Evolutionary conservation across 768 basidiomycete species (phyloP).

Genomic region (Roridomyces roridus): DNA sequence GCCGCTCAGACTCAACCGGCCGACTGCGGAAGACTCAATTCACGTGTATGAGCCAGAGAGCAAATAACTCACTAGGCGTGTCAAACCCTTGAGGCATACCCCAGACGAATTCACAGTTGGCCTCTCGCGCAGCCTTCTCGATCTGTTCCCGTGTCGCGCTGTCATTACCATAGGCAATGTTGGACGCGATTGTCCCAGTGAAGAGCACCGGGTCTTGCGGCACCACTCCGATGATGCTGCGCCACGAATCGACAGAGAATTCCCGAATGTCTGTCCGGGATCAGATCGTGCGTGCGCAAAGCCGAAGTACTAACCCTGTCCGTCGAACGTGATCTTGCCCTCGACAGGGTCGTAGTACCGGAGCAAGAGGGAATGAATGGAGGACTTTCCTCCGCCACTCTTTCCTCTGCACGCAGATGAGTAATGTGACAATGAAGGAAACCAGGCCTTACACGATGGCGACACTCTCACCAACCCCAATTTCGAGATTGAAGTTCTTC

Average conservation of each 20-base stretch:
- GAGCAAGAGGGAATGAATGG: slow-evolving; percentile 84
- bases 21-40: slow-evolving; percentile 48
- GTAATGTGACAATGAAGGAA: neutral
- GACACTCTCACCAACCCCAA: slow-evolving; percentile 85
- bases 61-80: slow-evolving; percentile 74
- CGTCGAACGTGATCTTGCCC: slow-evolving; percentile 85
- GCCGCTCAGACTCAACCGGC: slow-evolving; percentile 73
- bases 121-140: slow-evolving; percentile 85
- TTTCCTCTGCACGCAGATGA: slow-evolving; percentile 63
- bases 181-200: slow-evolving; percentile 92
- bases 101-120: slow-evolving; percentile 97
- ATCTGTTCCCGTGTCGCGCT: slow-evolving; percentile 82
- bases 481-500: slow-evolving; percentile 80
- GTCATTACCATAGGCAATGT: slow-evolving; percentile 88
- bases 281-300: neutral
- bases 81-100: slow-evolving; percentile 94
- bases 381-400: slow-evolving; percentile 95
- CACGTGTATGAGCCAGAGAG: neutral
- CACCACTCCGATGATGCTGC: slow-evolving; percentile 88
- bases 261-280: slow-evolving; percentile 76
- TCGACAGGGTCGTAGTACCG: slow-evolving; percentile 90
- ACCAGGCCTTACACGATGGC: slow-evolving; percentile 88
- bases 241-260: slow-evolving; percentile 87
- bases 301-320: slow-evolving; percentile 71
- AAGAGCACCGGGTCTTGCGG: slow-evolving; percentile 94